Conservation (phyloP, 2,329 filamentous ascomycete species). For the Salinomyces thailandicus region DNA sequence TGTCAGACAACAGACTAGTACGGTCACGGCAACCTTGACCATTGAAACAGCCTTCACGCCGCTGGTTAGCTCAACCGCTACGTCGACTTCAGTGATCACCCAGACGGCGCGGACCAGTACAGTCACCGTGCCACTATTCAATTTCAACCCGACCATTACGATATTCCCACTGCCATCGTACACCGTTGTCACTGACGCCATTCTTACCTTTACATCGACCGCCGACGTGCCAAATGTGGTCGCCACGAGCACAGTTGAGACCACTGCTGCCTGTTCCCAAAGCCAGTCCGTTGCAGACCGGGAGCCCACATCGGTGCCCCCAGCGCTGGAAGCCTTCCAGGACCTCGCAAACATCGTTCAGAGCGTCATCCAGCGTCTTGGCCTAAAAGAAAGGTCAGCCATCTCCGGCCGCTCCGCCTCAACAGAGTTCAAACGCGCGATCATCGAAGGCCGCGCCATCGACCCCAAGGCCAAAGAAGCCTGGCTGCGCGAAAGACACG, state of each 20-base stretch:
- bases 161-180: slow-evolving; percentile 12
- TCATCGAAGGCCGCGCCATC: slow-evolving; percentile 12
- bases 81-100: slow-evolving; percentile 16
- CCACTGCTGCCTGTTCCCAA: slow-evolving; percentile 3
- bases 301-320: slow-evolving; percentile 13
- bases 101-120: slow-evolving; percentile 18
- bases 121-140: slow-evolving; percentile 6
- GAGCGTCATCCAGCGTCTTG: slow-evolving; percentile 13
- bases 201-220: slow-evolving; percentile 19
- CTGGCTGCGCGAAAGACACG: slow-evolving; percentile 16
- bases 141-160: slow-evolving; percentile 9
- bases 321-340: not conserved
- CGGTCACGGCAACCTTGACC: slow-evolving; percentile 17
- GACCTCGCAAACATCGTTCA: slow-evolving; percentile 17
- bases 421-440: slow-evolving; percentile 14
- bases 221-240: slow-evolving; percentile 11
- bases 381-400: slow-evolving; percentile 2
- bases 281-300: slow-evolving; percentile 2
- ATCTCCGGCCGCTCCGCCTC: slow-evolving; percentile 7
- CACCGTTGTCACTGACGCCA: slow-evolving; percentile 13
- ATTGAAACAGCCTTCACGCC: slow-evolving; percentile 13
- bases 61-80: slow-evolving; percentile 19
- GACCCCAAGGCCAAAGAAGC: slow-evolving; percentile 11
- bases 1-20: slow-evolving; percentile 23
- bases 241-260: slow-evolving; percentile 9